phyloP scores from a whole-genome alignment of 2,329 filamentous ascomycete genomes.

The Talaromyces sp. region DNA sequence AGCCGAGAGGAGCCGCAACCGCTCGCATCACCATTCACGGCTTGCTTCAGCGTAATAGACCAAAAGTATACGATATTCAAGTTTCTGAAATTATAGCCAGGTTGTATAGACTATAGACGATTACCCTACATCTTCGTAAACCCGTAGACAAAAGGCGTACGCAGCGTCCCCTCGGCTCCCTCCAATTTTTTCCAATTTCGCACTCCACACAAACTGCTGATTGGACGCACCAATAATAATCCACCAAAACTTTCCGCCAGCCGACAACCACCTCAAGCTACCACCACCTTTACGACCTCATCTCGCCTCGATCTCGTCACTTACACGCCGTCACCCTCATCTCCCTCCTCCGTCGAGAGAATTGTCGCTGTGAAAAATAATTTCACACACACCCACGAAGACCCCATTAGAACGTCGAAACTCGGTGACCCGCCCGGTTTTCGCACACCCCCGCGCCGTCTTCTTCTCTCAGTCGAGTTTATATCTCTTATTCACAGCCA shows the following conservation, averaged over 20 bases:
- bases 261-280: conserved; percentile 5
- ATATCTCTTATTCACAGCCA: conserved; percentile 30
- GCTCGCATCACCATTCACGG: neutral
- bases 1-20: conserved; percentile 36
- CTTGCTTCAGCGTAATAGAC: neutral
- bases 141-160: neutral
- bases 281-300: neutral
- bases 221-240: conserved; percentile 21
- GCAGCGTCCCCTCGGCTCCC: conserved; percentile 11
- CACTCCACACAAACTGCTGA: conserved; percentile 22
- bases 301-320: neutral
- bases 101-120: neutral
- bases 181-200: conserved; percentile 17
- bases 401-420: neutral
- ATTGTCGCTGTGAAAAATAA: neutral
- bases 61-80: neutral
- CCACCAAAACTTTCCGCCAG: conserved; percentile 4
- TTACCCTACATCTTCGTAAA: neutral
- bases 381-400: neutral
- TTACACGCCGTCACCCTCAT: neutral
- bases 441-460: conserved; percentile 2
- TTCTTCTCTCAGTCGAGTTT: neutral
- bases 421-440: neutral
- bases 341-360: neutral
- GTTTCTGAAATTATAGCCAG: neutral